phyloP scores from a whole-genome alignment of 345 rosid species.

The Salix arbutifolia region DNA sequence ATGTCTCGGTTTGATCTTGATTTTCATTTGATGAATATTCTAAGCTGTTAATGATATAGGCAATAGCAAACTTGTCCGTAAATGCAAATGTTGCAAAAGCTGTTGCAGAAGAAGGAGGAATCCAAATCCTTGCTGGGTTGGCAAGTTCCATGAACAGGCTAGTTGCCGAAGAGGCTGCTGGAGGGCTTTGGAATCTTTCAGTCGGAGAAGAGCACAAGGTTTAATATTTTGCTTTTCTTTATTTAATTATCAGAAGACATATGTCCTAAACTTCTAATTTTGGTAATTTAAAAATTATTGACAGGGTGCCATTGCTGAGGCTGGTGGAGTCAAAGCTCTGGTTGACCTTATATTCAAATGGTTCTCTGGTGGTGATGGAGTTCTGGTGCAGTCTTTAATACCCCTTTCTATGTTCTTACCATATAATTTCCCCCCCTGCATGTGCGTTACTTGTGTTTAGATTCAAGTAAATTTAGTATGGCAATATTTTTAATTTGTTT shows the following conservation, averaged over 20 bases:
- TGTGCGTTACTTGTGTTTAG: not conserved
- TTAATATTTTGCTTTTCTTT: not conserved
- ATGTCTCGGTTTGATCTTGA: constrained; percentile 5
- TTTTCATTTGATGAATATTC: not conserved
- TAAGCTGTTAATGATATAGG: constrained; percentile 17
- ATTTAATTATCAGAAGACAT: not conserved
- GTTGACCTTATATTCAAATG: constrained; percentile 39
- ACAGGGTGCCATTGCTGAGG: constrained; percentile 38
- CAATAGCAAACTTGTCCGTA: constrained; percentile 39
- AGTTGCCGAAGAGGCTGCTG: constrained; percentile 43
- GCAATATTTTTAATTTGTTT: not conserved
- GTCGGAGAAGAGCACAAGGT: constrained; percentile 50
- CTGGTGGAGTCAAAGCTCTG: constrained; percentile 38
- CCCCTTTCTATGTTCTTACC: not conserved
- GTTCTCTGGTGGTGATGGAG: constrained; percentile 23
- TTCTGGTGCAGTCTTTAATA: constrained; percentile 24
- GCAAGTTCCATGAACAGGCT: constrained; percentile 35
- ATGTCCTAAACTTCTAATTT: not conserved
- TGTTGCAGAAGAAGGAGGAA: constrained; percentile 37
- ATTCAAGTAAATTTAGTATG: not conserved
- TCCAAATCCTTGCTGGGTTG: constrained; percentile 28
- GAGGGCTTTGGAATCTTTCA: constrained; percentile 46
- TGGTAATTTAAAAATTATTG: not conserved
- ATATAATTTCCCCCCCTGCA: not conserved
- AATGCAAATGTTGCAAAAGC: constrained; percentile 38